Percentiles rank a stretch among this genome's conserved stretches.
Evolutionary conservation across 768 basidiomycete species (phyloP).

Genomic region (Phanerochaete sordida): DNA sequence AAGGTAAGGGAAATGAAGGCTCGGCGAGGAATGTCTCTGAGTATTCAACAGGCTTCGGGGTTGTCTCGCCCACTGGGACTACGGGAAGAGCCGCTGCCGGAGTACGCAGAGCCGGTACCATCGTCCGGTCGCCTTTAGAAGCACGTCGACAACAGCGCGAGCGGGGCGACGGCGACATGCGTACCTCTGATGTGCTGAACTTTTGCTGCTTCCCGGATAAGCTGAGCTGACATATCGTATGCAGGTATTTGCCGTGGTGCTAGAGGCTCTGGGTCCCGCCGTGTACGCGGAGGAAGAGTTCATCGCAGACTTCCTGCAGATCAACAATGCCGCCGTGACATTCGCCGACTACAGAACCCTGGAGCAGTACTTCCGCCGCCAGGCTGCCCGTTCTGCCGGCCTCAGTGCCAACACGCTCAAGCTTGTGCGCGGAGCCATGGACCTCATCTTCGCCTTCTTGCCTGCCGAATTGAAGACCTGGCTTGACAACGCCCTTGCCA

Average conservation of each 20-base stretch:
- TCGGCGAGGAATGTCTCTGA: too few species aligned
- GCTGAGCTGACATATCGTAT: not conserved
- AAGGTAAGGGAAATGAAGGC: constrained; percentile 40
- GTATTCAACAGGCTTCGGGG: constrained; percentile 49
- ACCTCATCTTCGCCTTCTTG: constrained; percentile 93
- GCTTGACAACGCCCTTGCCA: constrained; percentile 74
- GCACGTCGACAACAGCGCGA: constrained; percentile 52
- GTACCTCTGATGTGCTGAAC: constrained; percentile 78
- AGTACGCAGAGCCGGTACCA: constrained; percentile 80
- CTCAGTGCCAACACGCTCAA: constrained; percentile 70
- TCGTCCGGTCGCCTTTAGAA: constrained; percentile 78
- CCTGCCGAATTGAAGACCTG: constrained; percentile 78
- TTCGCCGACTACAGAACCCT: constrained; percentile 95
- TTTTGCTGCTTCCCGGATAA: too few species aligned
- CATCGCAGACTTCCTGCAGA: constrained; percentile 87
- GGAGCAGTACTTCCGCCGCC: constrained; percentile 91
- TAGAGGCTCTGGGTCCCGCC: constrained; percentile 72
- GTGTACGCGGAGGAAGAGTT: constrained; percentile 87
- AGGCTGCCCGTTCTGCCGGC: constrained; percentile 72
- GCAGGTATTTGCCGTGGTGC: constrained; percentile 70
- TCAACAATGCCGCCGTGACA: constrained; percentile 83
- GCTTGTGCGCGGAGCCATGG: constrained; percentile 85
- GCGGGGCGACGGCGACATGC: constrained; percentile 52
- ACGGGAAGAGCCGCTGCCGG: constrained; percentile 48
- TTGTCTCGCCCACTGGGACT: constrained; percentile 15